phyloP scores from a whole-genome alignment of 2,329 filamentous ascomycete species.

The Grosmannia penicillata region DNA sequence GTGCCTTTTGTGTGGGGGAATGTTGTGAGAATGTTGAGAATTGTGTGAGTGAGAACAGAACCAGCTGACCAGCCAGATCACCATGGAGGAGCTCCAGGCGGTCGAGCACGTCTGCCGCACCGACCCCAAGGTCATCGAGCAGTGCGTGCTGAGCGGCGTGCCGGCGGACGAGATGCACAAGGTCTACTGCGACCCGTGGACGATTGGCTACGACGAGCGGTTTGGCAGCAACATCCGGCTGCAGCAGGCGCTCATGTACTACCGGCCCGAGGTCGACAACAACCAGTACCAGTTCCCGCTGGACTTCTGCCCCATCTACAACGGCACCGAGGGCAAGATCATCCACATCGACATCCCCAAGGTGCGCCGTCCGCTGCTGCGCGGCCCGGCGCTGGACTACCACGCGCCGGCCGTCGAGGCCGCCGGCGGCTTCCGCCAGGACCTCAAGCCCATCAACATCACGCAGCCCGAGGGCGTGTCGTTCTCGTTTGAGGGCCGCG shows the following conservation, averaged over 20 bases:
- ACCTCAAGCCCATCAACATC: slow-evolving; percentile 67
- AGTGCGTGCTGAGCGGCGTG: slow-evolving; percentile 73
- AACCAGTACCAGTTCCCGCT: slow-evolving; percentile 84
- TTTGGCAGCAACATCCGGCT: slow-evolving; percentile 66
- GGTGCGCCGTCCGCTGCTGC: slow-evolving; percentile 60
- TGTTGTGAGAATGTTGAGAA: background rate
- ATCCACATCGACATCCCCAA: slow-evolving; percentile 74
- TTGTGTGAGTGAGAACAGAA: background rate
- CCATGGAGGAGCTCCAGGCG: slow-evolving; percentile 73
- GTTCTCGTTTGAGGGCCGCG: slow-evolving; percentile 51
- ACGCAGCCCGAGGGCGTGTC: slow-evolving; percentile 70
- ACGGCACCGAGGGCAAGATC: slow-evolving; percentile 63
- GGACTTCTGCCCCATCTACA: slow-evolving; percentile 88
- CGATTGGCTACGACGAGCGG: slow-evolving; percentile 84
- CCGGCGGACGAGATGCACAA: slow-evolving; percentile 79
- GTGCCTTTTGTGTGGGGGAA: slow-evolving; percentile 11
- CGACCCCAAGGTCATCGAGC: slow-evolving; percentile 78
- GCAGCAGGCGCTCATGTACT: slow-evolving; percentile 94
- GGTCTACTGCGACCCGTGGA: slow-evolving; percentile 93
- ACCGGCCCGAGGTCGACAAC: slow-evolving; percentile 70
- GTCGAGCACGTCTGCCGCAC: slow-evolving; percentile 64
- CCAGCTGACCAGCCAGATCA: slow-evolving; percentile 42
- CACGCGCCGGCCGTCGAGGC: slow-evolving; percentile 57
- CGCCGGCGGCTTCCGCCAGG: slow-evolving; percentile 59
- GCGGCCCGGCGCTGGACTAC: slow-evolving; percentile 63